Conservation (phyloP, 2,329 filamentous ascomycete genomes). For the Claviceps paspali region DNA sequence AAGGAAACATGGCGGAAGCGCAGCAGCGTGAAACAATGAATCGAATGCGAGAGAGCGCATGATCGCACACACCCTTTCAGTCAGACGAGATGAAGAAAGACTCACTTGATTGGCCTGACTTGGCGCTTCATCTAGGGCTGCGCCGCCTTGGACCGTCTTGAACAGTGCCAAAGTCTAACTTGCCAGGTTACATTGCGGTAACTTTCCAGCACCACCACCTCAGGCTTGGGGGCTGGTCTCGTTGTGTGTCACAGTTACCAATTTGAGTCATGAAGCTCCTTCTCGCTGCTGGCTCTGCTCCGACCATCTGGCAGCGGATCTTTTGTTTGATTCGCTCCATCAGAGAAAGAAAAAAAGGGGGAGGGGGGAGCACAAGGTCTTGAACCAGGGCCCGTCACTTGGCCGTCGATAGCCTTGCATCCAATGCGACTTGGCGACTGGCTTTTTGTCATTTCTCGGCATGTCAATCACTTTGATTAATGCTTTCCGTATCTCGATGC, state of each 20-base stretch:
- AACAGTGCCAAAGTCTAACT: conserved; percentile 3
- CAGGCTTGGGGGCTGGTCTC: background rate
- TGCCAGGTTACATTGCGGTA: conserved; percentile 7
- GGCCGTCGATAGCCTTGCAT: conserved; percentile 2
- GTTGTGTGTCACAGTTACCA: conserved; percentile 3
- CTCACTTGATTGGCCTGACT: conserved; percentile 1
- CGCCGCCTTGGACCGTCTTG: background rate
- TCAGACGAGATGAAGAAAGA: background rate
- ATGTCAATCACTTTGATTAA: background rate
- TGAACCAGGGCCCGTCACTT: background rate
- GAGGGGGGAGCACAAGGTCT: background rate
- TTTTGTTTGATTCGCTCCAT: conserved; percentile 1
- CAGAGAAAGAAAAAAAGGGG: background rate
- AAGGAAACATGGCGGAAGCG: background rate
- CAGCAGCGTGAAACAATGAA: conserved; percentile 1
- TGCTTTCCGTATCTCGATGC: background rate
- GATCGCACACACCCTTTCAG: background rate
- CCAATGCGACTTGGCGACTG: conserved; percentile 1
- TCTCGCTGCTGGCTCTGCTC: background rate
- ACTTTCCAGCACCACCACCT: conserved; percentile 5
- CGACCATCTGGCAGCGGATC: background rate
- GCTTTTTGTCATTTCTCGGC: background rate
- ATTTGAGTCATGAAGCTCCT: conserved; percentile 2
- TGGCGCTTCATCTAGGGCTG: background rate
- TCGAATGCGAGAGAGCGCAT: background rate